Percentiles rank a stretch among this genome's conserved stretches.
These are phyloP conservation scores for Favolaschia claudopus DNA, from an alignment of 768 basidiomycete genomes.

Conservation along the genomic window DNA sequence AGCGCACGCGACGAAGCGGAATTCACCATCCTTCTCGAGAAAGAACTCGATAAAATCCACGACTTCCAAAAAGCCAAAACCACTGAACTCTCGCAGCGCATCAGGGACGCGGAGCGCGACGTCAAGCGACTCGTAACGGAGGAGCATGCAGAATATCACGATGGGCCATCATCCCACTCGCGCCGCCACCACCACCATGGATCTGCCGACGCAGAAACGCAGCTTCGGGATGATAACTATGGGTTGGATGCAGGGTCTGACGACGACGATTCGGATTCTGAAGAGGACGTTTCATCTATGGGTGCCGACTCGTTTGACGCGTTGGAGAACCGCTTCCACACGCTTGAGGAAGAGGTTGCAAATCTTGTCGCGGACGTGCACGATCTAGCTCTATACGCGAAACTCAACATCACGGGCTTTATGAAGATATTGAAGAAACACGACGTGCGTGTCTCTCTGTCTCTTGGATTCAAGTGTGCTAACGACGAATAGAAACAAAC, in stretches of 20 bases:
- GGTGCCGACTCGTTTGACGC: conserved; percentile 70
- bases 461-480: background rate
- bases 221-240: conserved; percentile 54
- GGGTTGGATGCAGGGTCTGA: conserved; percentile 76
- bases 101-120: conserved; percentile 81
- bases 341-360: conserved; percentile 93
- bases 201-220: conserved; percentile 64
- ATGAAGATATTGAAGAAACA: conserved; percentile 97
- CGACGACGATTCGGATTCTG: conserved; percentile 58
- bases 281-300: conserved; percentile 54
- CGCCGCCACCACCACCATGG: conserved; percentile 23
- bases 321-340: conserved; percentile 86
- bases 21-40: conserved; percentile 80
- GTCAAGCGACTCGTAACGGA: conserved; percentile 80
- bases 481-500: conserved; percentile 88
- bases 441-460: conserved; percentile 62
- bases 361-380: conserved; percentile 93
- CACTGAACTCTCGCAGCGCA: conserved; percentile 80
- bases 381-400: conserved; percentile 90
- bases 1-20: conserved; percentile 79
- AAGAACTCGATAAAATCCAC: conserved; percentile 92
- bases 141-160: conserved; percentile 37
- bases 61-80: conserved; percentile 94
- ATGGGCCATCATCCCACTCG: background rate
- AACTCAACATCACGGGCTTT: conserved; percentile 98